These are phyloP conservation scores for Penicillium sp. DNA, from an alignment of 2,329 filamentous ascomycete species.

Conservation along the genomic window DNA sequence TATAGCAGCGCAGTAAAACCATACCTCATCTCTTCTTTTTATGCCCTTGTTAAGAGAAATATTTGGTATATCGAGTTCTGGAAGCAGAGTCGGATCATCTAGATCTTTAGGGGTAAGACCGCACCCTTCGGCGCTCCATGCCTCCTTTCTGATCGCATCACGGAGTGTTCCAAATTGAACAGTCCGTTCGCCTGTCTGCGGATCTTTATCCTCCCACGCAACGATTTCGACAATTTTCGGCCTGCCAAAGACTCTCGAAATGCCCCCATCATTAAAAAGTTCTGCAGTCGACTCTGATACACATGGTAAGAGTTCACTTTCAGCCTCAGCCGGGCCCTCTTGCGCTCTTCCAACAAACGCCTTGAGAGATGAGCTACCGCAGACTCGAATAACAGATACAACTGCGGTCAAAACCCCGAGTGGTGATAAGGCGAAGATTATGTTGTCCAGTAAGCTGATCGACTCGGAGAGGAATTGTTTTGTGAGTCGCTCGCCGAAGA, in stretches of 20 bases:
- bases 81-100: constrained; percentile 11
- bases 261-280: constrained; percentile 48
- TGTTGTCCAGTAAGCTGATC: constrained; percentile 45
- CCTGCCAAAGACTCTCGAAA: constrained; percentile 42
- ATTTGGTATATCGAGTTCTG: constrained; percentile 39
- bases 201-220: constrained; percentile 50
- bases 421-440: constrained; percentile 54
- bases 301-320: constrained; percentile 52
- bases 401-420: constrained; percentile 52
- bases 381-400: constrained; percentile 51
- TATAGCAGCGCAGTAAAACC: constrained; percentile 35
- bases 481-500: constrained; percentile 54
- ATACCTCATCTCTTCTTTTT: constrained; percentile 28
- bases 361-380: constrained; percentile 48
- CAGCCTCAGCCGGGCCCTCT: constrained; percentile 47
- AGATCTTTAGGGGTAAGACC: constrained; percentile 5
- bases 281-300: constrained; percentile 53
- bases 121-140: constrained; percentile 24
- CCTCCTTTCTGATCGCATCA: constrained; percentile 26
- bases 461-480: constrained; percentile 56
- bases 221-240: constrained; percentile 41
- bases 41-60: constrained; percentile 43
- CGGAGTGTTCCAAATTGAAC: constrained; percentile 32
- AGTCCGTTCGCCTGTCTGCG: constrained; percentile 26
- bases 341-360: constrained; percentile 52